Conservation (phyloP, 1,139 yeast species). For the Geotrichum reessii region DNA sequence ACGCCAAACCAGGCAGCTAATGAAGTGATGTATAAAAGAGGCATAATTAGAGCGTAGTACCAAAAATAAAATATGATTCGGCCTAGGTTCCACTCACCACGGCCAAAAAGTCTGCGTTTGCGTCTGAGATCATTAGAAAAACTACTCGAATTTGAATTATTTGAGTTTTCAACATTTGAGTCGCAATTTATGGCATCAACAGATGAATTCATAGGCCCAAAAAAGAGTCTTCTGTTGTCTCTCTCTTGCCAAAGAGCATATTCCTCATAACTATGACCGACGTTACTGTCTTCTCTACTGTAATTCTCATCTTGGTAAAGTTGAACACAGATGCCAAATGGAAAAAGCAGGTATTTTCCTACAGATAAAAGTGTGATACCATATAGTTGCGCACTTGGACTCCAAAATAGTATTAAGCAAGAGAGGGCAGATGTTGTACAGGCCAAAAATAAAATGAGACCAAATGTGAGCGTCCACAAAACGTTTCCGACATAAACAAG, state of each 20-base stretch:
- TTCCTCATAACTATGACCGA: slow-evolving; percentile 84
- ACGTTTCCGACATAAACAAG: slow-evolving; percentile 65
- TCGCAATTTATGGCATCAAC: background rate
- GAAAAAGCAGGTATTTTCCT: slow-evolving; percentile 68
- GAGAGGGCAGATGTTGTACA: slow-evolving; percentile 51
- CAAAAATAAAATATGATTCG: slow-evolving; percentile 68
- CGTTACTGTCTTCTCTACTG: slow-evolving; percentile 78
- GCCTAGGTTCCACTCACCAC: slow-evolving; percentile 90
- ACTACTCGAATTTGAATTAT: background rate
- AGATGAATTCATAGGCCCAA: slow-evolving; percentile 44
- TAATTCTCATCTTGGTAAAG: slow-evolving; percentile 75
- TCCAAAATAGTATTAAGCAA: slow-evolving; percentile 37
- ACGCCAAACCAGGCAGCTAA: slow-evolving; percentile 73
- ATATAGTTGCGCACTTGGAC: slow-evolving; percentile 47
- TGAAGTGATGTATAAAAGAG: slow-evolving; percentile 54
- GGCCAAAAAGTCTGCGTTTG: slow-evolving; percentile 62
- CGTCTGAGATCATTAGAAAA: slow-evolving; percentile 1
- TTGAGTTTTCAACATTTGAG: background rate
- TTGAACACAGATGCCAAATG: slow-evolving; percentile 87
- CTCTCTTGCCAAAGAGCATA: slow-evolving; percentile 86
- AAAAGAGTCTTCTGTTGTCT: slow-evolving; percentile 54
- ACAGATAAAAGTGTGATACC: slow-evolving; percentile 56
- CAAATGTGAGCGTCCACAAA: slow-evolving; percentile 72
- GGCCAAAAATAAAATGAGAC: slow-evolving; percentile 51
- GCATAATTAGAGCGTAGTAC: slow-evolving; percentile 67